A percentile compares a stretch with the other conserved stretches of the same genome.
phyloP scores from a whole-genome alignment of 2,329 filamentous ascomycete genomes.

The Venturiaceae sp. region DNA sequence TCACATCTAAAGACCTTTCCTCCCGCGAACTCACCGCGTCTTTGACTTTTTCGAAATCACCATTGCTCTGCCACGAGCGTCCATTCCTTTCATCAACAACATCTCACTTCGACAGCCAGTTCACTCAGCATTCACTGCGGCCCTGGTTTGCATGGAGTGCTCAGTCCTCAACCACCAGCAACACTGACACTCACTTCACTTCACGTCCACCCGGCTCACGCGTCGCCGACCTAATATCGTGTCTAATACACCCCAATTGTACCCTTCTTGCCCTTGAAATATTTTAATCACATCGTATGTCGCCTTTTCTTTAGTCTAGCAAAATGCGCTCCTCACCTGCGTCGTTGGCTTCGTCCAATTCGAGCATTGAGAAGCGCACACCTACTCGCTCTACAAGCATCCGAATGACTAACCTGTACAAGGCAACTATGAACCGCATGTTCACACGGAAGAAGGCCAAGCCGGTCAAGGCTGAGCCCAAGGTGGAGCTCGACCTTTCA shows the following conservation, averaged over 20 bases:
- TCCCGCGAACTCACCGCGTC: neutral
- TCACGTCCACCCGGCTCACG: neutral
- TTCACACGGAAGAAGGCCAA: slow-evolving; percentile 61
- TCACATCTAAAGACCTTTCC: neutral
- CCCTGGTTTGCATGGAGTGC: neutral
- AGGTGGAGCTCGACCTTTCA: slow-evolving; percentile 61
- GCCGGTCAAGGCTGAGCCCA: slow-evolving; percentile 37
- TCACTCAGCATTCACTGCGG: neutral
- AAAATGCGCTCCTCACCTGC: neutral
- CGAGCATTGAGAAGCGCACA: neutral
- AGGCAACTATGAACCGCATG: slow-evolving; percentile 62
- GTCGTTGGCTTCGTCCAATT: neutral
- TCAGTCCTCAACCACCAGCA: neutral
- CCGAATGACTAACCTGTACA: slow-evolving; percentile 10
- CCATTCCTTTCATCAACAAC: neutral
- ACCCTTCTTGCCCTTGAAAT: neutral
- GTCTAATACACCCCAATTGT: neutral
- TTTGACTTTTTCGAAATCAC: neutral
- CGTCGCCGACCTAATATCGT: neutral
- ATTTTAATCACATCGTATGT: neutral
- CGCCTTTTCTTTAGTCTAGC: neutral
- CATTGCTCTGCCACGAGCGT: neutral
- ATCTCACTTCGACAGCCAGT: neutral
- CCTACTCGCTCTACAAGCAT: neutral
- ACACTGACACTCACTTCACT: neutral